phyloP scores from a whole-genome alignment of 116 monocot species.

The Thalassia testudinum region DNA sequence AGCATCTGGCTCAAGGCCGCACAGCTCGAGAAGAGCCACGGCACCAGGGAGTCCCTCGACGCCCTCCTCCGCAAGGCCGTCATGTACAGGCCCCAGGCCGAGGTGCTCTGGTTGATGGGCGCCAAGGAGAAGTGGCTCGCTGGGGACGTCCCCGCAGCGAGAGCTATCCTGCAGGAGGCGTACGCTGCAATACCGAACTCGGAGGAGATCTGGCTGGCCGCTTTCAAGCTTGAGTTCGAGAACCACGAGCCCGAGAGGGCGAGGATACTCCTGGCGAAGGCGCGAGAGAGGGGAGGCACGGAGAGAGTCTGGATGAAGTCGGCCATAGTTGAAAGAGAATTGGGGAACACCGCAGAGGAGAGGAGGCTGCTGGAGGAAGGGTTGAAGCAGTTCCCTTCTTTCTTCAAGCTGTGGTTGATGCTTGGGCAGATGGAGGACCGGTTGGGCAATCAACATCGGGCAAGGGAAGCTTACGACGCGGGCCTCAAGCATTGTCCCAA shows the following conservation, averaged over 20 bases:
- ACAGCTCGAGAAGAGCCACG: slow-evolving; percentile 95
- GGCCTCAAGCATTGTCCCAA: slow-evolving; percentile 72
- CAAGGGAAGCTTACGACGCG: slow-evolving; percentile 70
- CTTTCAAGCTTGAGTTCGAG: slow-evolving; percentile 98
- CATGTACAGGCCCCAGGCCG: slow-evolving; percentile 84
- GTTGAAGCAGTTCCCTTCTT: slow-evolving; percentile 58
- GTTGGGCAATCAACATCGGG: slow-evolving; percentile 33
- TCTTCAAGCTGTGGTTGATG: slow-evolving; percentile 97
- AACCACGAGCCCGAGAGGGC: slow-evolving; percentile 93
- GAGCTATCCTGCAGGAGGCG: slow-evolving; percentile 94
- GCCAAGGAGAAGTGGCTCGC: slow-evolving; percentile 98
- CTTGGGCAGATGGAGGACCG: slow-evolving; percentile 98
- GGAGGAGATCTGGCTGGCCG: slow-evolving; percentile 96
- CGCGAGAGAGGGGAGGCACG: slow-evolving; percentile 89
- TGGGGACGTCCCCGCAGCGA: slow-evolving; percentile 82
- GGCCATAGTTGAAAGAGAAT: slow-evolving; percentile 86
- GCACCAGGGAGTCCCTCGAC: slow-evolving; percentile 90
- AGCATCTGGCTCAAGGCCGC: slow-evolving; percentile 98
- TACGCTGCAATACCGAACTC: slow-evolving; percentile 98
- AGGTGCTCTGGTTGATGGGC: slow-evolving; percentile 97
- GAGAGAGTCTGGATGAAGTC: slow-evolving; percentile 99
- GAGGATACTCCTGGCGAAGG: slow-evolving; percentile 86
- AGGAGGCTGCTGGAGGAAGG: slow-evolving; percentile 77
- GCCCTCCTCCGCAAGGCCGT: slow-evolving; percentile 80
- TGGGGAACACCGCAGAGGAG: slow-evolving; percentile 66